Percentiles rank a stretch among this genome's conserved stretches.
Evolutionary conservation across 441 rosid genomes (phyloP).

Genomic region (Breynia disticha): DNA sequence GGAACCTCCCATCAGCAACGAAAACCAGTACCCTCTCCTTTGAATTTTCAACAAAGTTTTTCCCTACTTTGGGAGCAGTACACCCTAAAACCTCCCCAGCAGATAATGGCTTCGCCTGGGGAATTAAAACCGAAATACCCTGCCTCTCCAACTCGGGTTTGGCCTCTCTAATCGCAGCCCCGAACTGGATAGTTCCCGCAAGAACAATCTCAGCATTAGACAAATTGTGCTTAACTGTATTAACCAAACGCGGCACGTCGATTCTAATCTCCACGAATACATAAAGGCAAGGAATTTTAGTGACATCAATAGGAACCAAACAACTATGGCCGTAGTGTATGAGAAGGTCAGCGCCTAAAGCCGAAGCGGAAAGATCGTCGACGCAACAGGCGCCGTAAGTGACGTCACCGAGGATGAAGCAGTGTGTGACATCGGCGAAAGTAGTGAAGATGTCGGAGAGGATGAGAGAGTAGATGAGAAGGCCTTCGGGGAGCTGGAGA

Average conservation of each 20-base stretch:
- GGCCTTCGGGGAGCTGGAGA: slow-evolving; percentile 83
- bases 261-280: slow-evolving; percentile 75
- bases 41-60: not conserved
- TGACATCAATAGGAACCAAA: slow-evolving; percentile 69
- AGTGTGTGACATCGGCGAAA: slow-evolving; percentile 51
- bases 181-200: slow-evolving; percentile 86
- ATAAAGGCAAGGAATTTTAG: slow-evolving; percentile 72
- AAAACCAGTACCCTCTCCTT: slow-evolving; percentile 49
- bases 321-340: slow-evolving; percentile 94
- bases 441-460: slow-evolving; percentile 81
- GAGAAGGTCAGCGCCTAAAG: slow-evolving; percentile 72
- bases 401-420: slow-evolving; percentile 83
- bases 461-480: slow-evolving; percentile 74
- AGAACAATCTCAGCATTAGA: slow-evolving; percentile 29
- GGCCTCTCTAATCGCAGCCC: slow-evolving; percentile 63
- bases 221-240: slow-evolving; percentile 44
- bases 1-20: slow-evolving; percentile 92
- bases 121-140: slow-evolving; percentile 62
- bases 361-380: slow-evolving; percentile 67
- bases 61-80: slow-evolving; percentile 52
- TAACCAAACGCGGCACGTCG: slow-evolving; percentile 37
- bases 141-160: slow-evolving; percentile 62
- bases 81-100: slow-evolving; percentile 86
- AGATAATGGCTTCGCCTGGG: slow-evolving; percentile 82
- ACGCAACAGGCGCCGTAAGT: slow-evolving; percentile 93